phyloP scores from a whole-genome alignment of 2,329 filamentous ascomycete genomes.

The Neurospora crassa region DNA sequence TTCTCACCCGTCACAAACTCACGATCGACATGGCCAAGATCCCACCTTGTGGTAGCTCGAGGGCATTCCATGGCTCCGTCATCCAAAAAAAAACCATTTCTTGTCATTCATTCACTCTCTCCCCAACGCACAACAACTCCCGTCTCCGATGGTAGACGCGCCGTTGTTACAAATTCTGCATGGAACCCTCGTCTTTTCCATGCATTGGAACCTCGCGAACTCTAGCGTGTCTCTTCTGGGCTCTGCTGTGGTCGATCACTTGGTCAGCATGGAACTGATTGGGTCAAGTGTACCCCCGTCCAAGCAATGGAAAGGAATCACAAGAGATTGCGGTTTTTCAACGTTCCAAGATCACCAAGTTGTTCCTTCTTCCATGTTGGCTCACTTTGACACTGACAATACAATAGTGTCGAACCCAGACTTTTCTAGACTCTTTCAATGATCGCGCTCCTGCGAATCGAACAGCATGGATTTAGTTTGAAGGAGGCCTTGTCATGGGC shows the following conservation, averaged over 20 bases:
- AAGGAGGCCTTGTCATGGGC: background rate
- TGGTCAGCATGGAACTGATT: background rate
- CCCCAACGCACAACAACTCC: no score
- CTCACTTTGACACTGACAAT: background rate
- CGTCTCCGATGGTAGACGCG: background rate
- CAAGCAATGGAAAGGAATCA: background rate
- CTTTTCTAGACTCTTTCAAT: background rate
- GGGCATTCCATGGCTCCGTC: background rate
- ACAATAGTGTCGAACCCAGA: background rate
- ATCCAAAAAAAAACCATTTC: no score
- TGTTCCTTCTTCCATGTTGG: background rate
- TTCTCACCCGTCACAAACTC: background rate
- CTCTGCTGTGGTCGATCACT: background rate
- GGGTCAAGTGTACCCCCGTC: background rate
- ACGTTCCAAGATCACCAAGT: background rate
- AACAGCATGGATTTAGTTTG: background rate
- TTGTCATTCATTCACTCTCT: no score
- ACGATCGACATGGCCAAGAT: background rate
- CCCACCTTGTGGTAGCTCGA: background rate
- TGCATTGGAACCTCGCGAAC: background rate
- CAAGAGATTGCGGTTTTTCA: background rate
- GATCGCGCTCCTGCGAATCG: background rate
- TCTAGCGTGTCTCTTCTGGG: background rate
- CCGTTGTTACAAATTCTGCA: background rate
- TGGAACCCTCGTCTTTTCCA: background rate